phyloP scores from a whole-genome alignment of 139 green algal genomes.

The Diplosphaera chodatii region DNA sequence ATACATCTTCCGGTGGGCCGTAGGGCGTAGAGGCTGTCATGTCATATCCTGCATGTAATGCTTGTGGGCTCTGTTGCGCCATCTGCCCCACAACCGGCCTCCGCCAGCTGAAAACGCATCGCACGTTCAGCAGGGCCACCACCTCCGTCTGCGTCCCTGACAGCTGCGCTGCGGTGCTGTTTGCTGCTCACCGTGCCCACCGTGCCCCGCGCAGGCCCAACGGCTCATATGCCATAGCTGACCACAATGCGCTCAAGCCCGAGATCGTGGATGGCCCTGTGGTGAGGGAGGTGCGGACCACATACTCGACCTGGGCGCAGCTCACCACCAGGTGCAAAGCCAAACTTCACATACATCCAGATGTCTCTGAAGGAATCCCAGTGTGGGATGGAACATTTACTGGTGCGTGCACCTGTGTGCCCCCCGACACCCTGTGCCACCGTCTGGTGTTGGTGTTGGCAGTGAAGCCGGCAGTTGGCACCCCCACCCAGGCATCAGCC shows the following conservation, averaged over 20 bases:
- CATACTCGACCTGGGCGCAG: constrained; percentile 35
- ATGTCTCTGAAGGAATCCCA: not conserved
- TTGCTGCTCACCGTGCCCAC: not conserved
- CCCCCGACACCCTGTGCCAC: too few species aligned
- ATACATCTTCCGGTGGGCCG: constrained; percentile 68
- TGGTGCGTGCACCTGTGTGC: not conserved
- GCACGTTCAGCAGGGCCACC: too few species aligned
- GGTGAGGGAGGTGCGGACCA: constrained; percentile 51
- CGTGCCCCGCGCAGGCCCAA: constrained; percentile 30
- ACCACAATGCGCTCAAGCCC: constrained; percentile 2
- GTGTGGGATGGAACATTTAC: not conserved
- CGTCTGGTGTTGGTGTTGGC: too few species aligned
- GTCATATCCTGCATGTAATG: too few species aligned
- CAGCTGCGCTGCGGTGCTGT: too few species aligned
- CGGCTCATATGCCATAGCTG: constrained; percentile 3
- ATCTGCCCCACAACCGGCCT: too few species aligned
- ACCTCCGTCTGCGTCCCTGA: too few species aligned
- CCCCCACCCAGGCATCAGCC: too few species aligned
- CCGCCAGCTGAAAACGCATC: too few species aligned
- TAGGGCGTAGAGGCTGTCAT: too few species aligned
- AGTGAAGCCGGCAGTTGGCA: too few species aligned
- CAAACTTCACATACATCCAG: not conserved
- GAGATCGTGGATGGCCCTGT: constrained; percentile 34
- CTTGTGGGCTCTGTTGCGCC: too few species aligned
- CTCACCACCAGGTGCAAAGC: constrained; percentile 28